Base-by-base conservation (phyloP, 169 alveolate species). In the Eimeria maxima region DNA sequence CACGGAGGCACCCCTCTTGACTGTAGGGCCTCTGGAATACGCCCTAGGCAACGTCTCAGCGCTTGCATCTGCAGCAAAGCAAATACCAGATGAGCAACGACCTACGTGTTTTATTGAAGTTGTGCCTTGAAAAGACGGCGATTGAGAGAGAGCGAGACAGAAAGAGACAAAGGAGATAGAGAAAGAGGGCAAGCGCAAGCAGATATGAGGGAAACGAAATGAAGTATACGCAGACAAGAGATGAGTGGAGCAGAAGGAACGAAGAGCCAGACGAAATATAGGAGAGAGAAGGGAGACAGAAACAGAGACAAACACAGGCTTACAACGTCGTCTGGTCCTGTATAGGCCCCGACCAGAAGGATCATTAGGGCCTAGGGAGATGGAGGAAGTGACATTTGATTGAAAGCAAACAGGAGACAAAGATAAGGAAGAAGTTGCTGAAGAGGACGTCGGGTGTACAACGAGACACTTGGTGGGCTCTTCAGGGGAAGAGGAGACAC, bases 21-120 rank as follows among this genome's bases (percentile, higher is more conserved):
- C 33, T 65, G 42, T 7, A 38, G 33, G 33, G 74, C 42, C 74
- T 13, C 42, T 20, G 16, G 74, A n/a, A 33, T 65, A 38, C 16
- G 42, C n/a, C 74, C 42, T n/a, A 8, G 42, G 14, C 16, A 65
- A 65, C 22, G 74, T 0, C 6, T 0, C 6, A 38, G 42, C 74
- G 24, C 74, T 65, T 0, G 74, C 74, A 65, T 65, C 74, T 65
- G 74, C 74, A 65, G 74, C 74, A 65, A 65, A 60, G 63, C 69
- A 60, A 20, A 60, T 60, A 60, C n/a, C 11, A 60, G 42, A 65
- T 0, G n/a, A 4, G 42, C 0, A 1, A 53, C 60, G 16, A 7
- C 10, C 60, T 53, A 14, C 60, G 60, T 14, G 10, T 0, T 53
- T 0, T 53, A 14, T 53, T 50, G 5, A 7, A 11, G 60, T 14